These are phyloP conservation scores for Nothophoma quercina DNA, from an alignment of 2,329 filamentous ascomycete species.

Conservation along the genomic window DNA sequence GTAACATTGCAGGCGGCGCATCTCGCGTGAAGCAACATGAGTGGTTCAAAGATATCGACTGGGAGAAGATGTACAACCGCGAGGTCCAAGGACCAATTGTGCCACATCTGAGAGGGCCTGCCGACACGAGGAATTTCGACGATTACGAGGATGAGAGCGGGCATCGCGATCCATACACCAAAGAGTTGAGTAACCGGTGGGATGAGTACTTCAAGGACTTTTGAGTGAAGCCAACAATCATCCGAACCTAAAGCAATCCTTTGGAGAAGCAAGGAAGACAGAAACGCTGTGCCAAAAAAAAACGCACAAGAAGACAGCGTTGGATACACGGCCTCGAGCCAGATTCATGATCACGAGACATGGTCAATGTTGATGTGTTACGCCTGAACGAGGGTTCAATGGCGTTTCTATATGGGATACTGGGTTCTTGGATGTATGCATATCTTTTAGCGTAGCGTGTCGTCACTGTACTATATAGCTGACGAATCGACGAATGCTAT, in stretches of 20 bases:
- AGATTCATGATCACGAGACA: not conserved
- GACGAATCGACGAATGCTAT: conserved; percentile 4
- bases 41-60: conserved; percentile 77
- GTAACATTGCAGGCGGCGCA: conserved; percentile 79
- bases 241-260: too few species aligned
- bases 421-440: not conserved
- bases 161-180: conserved; percentile 70
- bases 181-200: conserved; percentile 72
- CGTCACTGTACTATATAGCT: conserved; percentile 6
- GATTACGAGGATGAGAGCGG: conserved; percentile 80
- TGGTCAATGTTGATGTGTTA: not conserved
- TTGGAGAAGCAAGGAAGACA: not conserved
- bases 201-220: conserved; percentile 77
- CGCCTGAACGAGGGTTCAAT: not conserved
- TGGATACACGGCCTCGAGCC: not conserved
- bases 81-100: conserved; percentile 74
- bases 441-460: conserved; percentile 6
- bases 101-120: conserved; percentile 74
- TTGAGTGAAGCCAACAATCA: conserved; percentile 51
- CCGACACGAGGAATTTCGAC: conserved; percentile 83
- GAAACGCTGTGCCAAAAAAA: not conserved
- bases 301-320: not conserved
- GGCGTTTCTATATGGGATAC: not conserved
- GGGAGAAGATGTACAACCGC: conserved; percentile 74
- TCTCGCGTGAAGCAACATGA: conserved; percentile 75